Evolutionary conservation across 164 flowering plant genomes (phyloP), one percentile per base, ranked within the genome.

Genomic region (Taxillus chinensis): DNA sequence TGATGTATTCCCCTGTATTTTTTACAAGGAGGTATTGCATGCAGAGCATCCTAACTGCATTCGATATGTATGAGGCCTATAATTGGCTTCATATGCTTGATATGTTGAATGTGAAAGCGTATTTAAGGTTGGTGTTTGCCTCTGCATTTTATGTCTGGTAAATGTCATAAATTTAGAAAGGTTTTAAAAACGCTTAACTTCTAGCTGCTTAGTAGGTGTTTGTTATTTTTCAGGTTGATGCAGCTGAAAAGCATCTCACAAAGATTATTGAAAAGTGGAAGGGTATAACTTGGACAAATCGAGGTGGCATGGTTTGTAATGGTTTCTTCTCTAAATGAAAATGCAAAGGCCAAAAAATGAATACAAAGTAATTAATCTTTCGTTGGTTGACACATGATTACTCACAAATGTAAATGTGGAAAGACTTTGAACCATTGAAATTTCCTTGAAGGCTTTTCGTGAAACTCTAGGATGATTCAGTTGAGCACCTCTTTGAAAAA

Each of bases 291-390:
- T 84, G 89, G 87, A 76, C 78, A 55, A 80, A 73, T 67, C 71
- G 84, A 67, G 95, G 85, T 63, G 82, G 83, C 72, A 68, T 79
- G 90, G 86, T 87, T 72, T 16, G 78, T 62, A 41, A 11, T 46
- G 41, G 16, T 55, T 63, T 52, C 43, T 60, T 55, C 41, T 55
- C 3, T 55, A 8, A 13, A 4, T 15, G 12, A 7, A 8, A 39
- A 55, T 55, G 58, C 39, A 9, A 6, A 43, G 7, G 8, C 58
- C 5, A 11, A 37, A 27, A 37, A 37, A 37, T 38, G 41, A 7
- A 54, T 7, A 16, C 13, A 40, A 5, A 13, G 45, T 12, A 11
- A 14, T 39, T 57, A 11, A 41, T 56, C 41, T 39, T 13, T 43
- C 13, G 4, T 57, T 14, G 45, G 7, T 57, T 57, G 43, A 39